Evolutionary conservation across 225 moss, liverwort and hornwort genomes (phyloP).

Genomic region (Thuidium tamariscinum): DNA sequence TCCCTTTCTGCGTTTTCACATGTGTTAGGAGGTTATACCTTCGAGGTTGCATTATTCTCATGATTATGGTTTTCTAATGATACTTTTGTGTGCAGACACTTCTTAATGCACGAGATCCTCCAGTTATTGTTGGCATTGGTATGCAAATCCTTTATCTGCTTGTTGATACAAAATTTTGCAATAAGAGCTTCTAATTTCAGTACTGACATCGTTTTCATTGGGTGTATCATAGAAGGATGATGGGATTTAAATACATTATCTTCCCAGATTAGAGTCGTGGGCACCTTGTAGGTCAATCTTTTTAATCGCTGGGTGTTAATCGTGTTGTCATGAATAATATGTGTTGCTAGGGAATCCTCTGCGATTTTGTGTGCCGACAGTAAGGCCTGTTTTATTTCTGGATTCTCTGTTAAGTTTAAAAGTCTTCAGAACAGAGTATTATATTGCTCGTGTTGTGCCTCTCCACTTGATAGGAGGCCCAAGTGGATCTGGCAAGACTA

Average conservation of each 20-base stretch:
- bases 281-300: background rate
- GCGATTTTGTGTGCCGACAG: background rate
- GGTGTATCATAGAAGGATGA: background rate
- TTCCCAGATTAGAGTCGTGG: background rate
- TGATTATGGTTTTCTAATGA: background rate
- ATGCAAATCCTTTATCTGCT: background rate
- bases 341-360: background rate
- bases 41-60: background rate
- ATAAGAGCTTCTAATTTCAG: background rate
- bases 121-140: constrained; percentile 80
- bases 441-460: background rate
- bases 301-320: background rate
- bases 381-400: background rate
- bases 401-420: background rate
- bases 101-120: constrained; percentile 58
- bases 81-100: constrained; percentile 45
- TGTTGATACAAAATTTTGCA: background rate
- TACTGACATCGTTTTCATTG: background rate
- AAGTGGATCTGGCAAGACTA: constrained; percentile 90
- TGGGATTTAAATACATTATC: background rate
- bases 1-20: background rate
- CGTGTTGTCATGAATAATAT: background rate
- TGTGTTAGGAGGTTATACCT: background rate
- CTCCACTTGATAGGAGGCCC: constrained; percentile 55
- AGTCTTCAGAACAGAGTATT: background rate